Percentiles rank a stretch among this genome's conserved stretches.
Conservation (phyloP, 2,329 filamentous ascomycete genomes). For the Cladosporium sp. region DNA sequence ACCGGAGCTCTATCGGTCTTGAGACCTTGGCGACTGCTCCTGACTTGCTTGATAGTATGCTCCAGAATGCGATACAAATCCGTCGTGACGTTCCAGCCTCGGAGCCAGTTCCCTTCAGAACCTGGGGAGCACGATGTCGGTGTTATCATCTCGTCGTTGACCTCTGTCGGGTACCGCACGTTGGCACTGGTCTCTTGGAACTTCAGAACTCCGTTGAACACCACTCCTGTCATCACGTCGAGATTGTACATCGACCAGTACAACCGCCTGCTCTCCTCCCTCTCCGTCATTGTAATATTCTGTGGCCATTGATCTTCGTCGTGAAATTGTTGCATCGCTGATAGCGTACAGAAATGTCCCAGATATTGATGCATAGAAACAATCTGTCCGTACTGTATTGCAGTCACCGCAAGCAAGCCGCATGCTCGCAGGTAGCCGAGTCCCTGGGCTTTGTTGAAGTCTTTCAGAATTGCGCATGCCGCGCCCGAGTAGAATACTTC, state of each 20-base stretch:
- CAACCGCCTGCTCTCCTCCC: slow-evolving; percentile 52
- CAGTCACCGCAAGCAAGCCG: slow-evolving; percentile 53
- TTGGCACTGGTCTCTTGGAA: slow-evolving; percentile 50
- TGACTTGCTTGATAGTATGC: slow-evolving; percentile 45
- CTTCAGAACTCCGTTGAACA: slow-evolving; percentile 53
- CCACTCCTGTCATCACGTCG: slow-evolving; percentile 57
- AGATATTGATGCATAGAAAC: slow-evolving; percentile 54
- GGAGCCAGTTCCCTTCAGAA: slow-evolving; percentile 48
- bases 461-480: slow-evolving; percentile 43
- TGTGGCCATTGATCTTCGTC: slow-evolving; percentile 58
- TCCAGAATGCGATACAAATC: slow-evolving; percentile 60
- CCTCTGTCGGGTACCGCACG: slow-evolving; percentile 52
- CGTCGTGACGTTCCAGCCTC: slow-evolving; percentile 61
- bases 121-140: slow-evolving; percentile 5
- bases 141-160: slow-evolving; percentile 46
- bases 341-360: slow-evolving; percentile 54
- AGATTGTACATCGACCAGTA: slow-evolving; percentile 62
- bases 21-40: slow-evolving; percentile 26
- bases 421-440: slow-evolving; percentile 50
- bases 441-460: slow-evolving; percentile 40
- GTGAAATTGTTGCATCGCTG: slow-evolving; percentile 53
- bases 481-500: slow-evolving; percentile 51
- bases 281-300: slow-evolving; percentile 48
- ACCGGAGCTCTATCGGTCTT: slow-evolving; percentile 30
- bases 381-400: slow-evolving; percentile 55